Conservation (phyloP, 164 flowering plant genomes). For the Amborella trichopoda region DNA sequence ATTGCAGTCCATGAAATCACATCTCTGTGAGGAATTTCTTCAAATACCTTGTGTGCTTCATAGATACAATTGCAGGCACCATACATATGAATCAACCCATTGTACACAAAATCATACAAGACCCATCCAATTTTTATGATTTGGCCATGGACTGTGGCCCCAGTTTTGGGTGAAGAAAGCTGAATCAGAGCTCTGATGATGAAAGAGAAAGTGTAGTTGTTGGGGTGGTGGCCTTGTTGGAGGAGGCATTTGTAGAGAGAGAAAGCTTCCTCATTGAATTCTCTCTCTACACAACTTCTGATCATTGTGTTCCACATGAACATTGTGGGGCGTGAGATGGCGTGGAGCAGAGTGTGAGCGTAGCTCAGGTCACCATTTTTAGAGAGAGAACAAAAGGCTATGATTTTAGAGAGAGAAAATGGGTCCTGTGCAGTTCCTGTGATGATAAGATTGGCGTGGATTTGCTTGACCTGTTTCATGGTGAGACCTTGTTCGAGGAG, state of each 20-base stretch:
- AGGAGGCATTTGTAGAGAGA: constrained; percentile 33
- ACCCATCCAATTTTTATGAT: constrained; percentile 55
- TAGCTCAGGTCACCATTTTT: constrained; percentile 19
- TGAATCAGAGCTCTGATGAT: constrained; percentile 34
- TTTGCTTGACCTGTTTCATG: constrained; percentile 40
- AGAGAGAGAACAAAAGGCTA: constrained; percentile 29
- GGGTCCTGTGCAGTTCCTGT: constrained; percentile 38
- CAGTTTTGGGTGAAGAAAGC: constrained; percentile 13
- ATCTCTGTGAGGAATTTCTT: constrained; percentile 29
- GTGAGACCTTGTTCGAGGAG: too few species aligned
- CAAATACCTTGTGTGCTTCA: constrained; percentile 39
- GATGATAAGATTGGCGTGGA: constrained; percentile 41
- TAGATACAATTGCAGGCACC: constrained; percentile 25
- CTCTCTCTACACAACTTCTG: constrained; percentile 23
- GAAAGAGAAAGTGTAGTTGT: constrained; percentile 70
- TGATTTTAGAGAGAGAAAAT: constrained; percentile 32
- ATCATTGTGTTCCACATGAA: constrained; percentile 61
- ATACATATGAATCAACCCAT: constrained; percentile 53
- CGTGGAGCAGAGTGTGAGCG: constrained; percentile 26
- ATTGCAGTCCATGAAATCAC: constrained; percentile 60
- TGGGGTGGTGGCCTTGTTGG: constrained; percentile 22
- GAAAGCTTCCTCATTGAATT: constrained; percentile 21
- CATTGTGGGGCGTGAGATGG: constrained; percentile 22
- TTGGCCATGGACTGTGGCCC: constrained; percentile 24
- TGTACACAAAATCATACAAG: constrained; percentile 53